phyloP scores from a whole-genome alignment of 2,329 filamentous ascomycete genomes.

The Pseudogymnoascus sp. region DNA sequence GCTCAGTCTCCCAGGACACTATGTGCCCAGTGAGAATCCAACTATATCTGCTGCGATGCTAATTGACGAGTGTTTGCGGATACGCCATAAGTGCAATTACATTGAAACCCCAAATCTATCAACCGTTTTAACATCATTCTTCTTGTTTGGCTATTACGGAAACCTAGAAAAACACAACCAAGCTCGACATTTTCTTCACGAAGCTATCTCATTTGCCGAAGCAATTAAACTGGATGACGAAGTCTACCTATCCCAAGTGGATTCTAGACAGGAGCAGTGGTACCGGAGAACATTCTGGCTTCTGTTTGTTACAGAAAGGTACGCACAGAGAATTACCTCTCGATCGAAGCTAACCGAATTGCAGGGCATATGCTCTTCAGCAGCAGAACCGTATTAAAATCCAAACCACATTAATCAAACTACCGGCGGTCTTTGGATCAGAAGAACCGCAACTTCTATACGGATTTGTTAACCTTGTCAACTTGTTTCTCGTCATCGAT shows the following conservation, averaged over 20 bases:
- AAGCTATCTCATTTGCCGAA: conserved; percentile 26
- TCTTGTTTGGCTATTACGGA: conserved; percentile 27
- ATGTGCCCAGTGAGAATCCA: not conserved
- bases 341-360: not conserved
- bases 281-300: conserved; percentile 26
- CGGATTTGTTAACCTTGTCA: not conserved
- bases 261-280: conserved; percentile 10
- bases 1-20: conserved; percentile 4
- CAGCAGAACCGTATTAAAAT: conserved; percentile 5
- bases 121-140: conserved; percentile 28
- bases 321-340: not conserved
- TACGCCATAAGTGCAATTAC: conserved; percentile 21
- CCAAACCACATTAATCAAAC: not conserved
- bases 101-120: conserved; percentile 24
- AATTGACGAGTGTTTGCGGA: conserved; percentile 24
- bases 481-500: conserved; percentile 5
- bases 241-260: not conserved
- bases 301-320: conserved; percentile 27
- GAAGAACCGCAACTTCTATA: conserved; percentile 1
- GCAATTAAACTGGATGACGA: conserved; percentile 27
- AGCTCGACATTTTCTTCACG: conserved; percentile 28
- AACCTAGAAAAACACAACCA: conserved; percentile 28
- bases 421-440: not conserved
- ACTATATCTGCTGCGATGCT: conserved; percentile 16
- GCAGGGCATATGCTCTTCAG: conserved; percentile 5